Base-by-base conservation (phyloP, 2,329 filamentous ascomycete genomes). In the Microdochium paspali region DNA sequence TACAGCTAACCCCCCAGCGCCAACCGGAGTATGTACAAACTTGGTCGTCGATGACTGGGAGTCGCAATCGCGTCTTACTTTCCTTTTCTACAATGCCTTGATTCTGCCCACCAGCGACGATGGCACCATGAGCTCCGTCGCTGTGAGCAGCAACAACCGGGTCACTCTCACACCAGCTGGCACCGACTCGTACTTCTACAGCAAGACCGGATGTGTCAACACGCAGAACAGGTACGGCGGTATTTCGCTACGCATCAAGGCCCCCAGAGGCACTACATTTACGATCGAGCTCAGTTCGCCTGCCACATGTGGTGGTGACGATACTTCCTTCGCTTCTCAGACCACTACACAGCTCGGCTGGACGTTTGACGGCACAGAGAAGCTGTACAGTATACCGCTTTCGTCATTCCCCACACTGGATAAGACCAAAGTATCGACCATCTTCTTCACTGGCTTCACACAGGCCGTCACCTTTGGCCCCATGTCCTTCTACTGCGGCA, bases 51-150 rank as follows among this genome's bases (percentile, higher is more conserved):
- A 82, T 52, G 79, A 82, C 63, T 82, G 75, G 71, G 69, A 68
- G 47, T 82, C 78, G 9, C 79, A 82, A 57, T 82, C 78, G 5
- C 75, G 78, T 25, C 61, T 82, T 46, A 79, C 74, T 1, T 82
- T 82, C 60, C 62, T 82, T 15, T 75, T 67, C 55, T 82, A 82
- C 66, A 82, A 82, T 56, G 69, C 78, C 31, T 65, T 81, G 63
- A 63, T 74, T 2, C 64, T 74, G 51, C 67, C 78, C 3, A 73
- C 73, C 5, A 78, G 76, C 28, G 75, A 80, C 51, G 79, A 82
- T 57, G 71, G 62, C 2, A 74, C 73, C 6, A 79, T 81, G 74
- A 66, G 68, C 21, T 79, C 75, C 1, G 62, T 80, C 23, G 65
- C 70, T 13, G 75, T 80, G n/a, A 65, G 69, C 32, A 68, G 68